phyloP scores from a whole-genome alignment of 805 yeast species.

The Hyphopichia homilentoma region DNA sequence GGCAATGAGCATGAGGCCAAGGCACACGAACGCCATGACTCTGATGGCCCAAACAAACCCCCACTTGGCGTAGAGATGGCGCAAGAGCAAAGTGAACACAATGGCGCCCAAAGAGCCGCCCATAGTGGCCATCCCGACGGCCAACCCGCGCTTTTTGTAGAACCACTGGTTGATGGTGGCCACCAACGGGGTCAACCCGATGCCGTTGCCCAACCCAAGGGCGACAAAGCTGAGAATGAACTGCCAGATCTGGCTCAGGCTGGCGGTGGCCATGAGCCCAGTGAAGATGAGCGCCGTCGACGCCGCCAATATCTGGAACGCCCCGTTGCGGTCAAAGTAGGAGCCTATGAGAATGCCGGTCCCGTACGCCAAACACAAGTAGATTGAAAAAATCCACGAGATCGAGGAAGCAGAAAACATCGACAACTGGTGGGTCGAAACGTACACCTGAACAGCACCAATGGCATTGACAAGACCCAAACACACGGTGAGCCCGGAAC shows the following conservation, averaged over 20 bases:
- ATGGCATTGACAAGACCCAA: slow-evolving; percentile 57
- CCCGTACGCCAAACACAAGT: slow-evolving; percentile 44
- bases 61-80: slow-evolving; percentile 37
- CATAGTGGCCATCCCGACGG: slow-evolving; percentile 50
- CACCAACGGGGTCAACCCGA: slow-evolving; percentile 57
- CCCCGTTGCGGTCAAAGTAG: slow-evolving; percentile 61
- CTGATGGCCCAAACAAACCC: slow-evolving; percentile 63
- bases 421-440: slow-evolving; percentile 51
- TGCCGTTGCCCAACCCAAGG: slow-evolving; percentile 57
- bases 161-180: slow-evolving; percentile 70
- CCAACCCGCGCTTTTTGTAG: slow-evolving; percentile 45
- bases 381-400: slow-evolving; percentile 65
- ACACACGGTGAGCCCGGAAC: slow-evolving; percentile 50
- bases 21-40: slow-evolving; percentile 34
- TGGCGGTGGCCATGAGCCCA: slow-evolving; percentile 58
- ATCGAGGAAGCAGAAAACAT: slow-evolving; percentile 43
- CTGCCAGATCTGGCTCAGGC: slow-evolving; percentile 51
- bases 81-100: slow-evolving; percentile 52
- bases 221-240: slow-evolving; percentile 57
- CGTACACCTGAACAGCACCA: slow-evolving; percentile 62
- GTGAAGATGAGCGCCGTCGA: slow-evolving; percentile 42
- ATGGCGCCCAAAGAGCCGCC: slow-evolving; percentile 71
- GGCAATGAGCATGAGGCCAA: slow-evolving; percentile 21
- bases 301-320: slow-evolving; percentile 36
- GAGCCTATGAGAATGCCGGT: slow-evolving; percentile 54